Evolutionary conservation across 164 flowering plant species (phyloP).

Genomic region (Hamamelis virginiana): DNA sequence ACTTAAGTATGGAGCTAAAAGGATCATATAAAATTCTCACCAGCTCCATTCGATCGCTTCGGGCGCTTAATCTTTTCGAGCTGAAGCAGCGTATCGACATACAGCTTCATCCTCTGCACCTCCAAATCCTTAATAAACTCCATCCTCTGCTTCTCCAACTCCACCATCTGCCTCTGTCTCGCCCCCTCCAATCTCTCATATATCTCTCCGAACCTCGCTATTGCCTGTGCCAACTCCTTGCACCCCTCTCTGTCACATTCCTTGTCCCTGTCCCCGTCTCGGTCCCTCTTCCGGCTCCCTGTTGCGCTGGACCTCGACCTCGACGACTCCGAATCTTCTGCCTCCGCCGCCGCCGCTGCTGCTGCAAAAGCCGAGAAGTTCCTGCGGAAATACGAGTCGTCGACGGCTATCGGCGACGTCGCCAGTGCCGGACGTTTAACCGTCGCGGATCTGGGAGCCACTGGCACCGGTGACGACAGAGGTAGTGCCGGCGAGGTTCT

Average conservation of each 20-base stretch:
- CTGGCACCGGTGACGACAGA: conserved; percentile 17
- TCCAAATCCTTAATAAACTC: conserved; percentile 46
- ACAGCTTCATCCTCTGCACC: conserved; percentile 40
- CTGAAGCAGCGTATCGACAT: conserved; percentile 39
- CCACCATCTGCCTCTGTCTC: conserved; percentile 45
- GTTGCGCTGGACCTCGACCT: conserved; percentile 2
- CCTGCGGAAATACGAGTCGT: conserved; percentile 19
- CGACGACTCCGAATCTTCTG: conserved; percentile 10
- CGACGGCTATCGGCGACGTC: not conserved
- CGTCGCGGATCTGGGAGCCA: conserved; percentile 19
- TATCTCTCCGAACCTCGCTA: conserved; percentile 35
- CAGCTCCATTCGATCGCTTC: conserved; percentile 3
- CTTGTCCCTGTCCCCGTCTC: conserved; percentile 1
- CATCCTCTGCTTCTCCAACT: conserved; percentile 53
- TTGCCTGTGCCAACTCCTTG: conserved; percentile 34
- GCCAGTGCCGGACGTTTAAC: conserved; percentile 15
- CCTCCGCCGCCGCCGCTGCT: conserved; percentile 18
- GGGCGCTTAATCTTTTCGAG: conserved; percentile 24
- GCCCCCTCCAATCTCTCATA: conserved; percentile 40
- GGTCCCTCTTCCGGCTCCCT: not conserved
- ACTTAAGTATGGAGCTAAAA: too few relatives aligned
- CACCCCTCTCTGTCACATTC: conserved; percentile 8
- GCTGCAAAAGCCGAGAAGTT: conserved; percentile 29
- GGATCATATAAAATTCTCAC: not conserved
- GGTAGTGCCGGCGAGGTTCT: conserved; percentile 4